Percentiles rank a stretch among this genome's conserved stretches.
Evolutionary conservation across 2,329 filamentous ascomycete genomes (phyloP).

Genomic region (Aaosphaeria arxii): DNA sequence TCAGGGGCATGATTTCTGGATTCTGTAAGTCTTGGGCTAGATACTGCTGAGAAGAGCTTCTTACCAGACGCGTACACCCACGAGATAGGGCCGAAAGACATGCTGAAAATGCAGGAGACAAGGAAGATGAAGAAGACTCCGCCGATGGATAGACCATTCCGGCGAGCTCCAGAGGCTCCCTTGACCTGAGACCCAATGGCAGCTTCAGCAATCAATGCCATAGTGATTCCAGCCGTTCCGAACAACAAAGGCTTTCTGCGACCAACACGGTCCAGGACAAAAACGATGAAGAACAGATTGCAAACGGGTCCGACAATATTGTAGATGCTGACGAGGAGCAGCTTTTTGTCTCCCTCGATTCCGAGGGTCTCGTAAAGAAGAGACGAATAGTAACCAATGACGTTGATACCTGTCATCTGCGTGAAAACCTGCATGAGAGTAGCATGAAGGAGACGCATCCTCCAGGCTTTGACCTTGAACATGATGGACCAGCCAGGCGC

Average conservation of each 20-base stretch:
- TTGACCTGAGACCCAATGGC: slow-evolving; percentile 45
- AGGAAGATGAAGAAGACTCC: slow-evolving; percentile 65
- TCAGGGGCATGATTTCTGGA: slow-evolving; percentile 54
- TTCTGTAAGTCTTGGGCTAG: neutral
- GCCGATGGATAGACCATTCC: slow-evolving; percentile 52
- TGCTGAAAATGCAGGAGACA: slow-evolving; percentile 36
- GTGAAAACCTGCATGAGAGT: slow-evolving; percentile 63
- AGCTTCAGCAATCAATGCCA: slow-evolving; percentile 60
- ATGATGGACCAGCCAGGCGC: slow-evolving; percentile 55
- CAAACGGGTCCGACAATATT: slow-evolving; percentile 57
- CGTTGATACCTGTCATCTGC: slow-evolving; percentile 55
- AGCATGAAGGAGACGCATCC: slow-evolving; percentile 61
- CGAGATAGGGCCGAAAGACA: slow-evolving; percentile 37
- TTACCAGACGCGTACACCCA: slow-evolving; percentile 60
- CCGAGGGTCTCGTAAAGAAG: slow-evolving; percentile 58
- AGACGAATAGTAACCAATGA: slow-evolving; percentile 62
- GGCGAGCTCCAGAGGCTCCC: slow-evolving; percentile 25
- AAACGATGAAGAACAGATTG: slow-evolving; percentile 59
- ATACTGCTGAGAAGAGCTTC: neutral
- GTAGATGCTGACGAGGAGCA: slow-evolving; percentile 60
- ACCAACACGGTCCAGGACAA: slow-evolving; percentile 53
- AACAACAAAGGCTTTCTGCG: slow-evolving; percentile 53
- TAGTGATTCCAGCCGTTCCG: slow-evolving; percentile 53
- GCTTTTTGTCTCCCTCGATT: slow-evolving; percentile 52
- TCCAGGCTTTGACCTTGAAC: slow-evolving; percentile 58